Conservation (phyloP, 257 asterid species). For the Galeopsis tetrahit region DNA sequence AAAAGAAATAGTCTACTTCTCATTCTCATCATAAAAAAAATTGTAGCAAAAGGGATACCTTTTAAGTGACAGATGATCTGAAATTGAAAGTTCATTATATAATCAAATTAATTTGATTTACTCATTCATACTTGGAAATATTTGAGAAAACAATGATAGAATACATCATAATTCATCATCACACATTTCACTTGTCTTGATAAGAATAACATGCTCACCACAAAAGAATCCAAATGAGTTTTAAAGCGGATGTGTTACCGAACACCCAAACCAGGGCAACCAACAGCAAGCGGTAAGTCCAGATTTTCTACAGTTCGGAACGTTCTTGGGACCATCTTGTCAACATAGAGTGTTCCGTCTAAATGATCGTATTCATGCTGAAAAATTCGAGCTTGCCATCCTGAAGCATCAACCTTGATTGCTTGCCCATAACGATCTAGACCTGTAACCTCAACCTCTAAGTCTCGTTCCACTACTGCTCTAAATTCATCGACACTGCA, state of each 20-base stretch:
- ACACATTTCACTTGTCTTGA: background rate
- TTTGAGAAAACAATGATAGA: background rate
- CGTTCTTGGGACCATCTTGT: conserved; percentile 82
- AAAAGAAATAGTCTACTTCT: no score
- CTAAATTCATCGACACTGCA: conserved; percentile 82
- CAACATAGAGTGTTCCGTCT: conserved; percentile 81
- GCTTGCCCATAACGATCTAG: conserved; percentile 65
- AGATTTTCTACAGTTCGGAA: conserved; percentile 72
- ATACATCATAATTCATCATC: conserved; percentile 6
- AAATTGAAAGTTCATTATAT: background rate
- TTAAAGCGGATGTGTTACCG: conserved; percentile 28
- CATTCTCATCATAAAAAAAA: no score
- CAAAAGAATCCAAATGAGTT: background rate
- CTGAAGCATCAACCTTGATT: conserved; percentile 78
- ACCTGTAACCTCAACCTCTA: conserved; percentile 81
- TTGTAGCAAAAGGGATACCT: no score
- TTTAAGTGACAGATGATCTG: background rate
- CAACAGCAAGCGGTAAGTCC: conserved; percentile 78
- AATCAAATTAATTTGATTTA: background rate
- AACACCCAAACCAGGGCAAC: conserved; percentile 73
- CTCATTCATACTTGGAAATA: background rate
- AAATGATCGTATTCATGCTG: conserved; percentile 96
- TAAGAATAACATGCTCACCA: background rate
- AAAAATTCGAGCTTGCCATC: conserved; percentile 96
- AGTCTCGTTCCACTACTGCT: conserved; percentile 84